phyloP scores from a whole-genome alignment of 2,329 filamentous ascomycete species.

The Colletotrichum plurivorum region DNA sequence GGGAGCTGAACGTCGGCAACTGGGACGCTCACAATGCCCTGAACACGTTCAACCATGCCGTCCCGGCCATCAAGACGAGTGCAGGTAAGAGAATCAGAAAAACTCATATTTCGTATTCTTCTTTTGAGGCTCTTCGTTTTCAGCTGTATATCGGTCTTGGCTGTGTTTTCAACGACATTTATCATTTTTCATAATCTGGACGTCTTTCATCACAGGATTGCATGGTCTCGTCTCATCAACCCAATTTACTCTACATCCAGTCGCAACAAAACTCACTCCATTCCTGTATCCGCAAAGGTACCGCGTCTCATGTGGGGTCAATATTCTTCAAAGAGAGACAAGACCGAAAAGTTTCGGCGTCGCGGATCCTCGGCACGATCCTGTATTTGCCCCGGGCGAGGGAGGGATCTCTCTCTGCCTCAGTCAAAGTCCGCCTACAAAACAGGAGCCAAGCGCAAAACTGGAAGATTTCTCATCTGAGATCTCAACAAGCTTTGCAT shows the following conservation, averaged over 20 bases:
- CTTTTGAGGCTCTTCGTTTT: constrained; percentile 6
- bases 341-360: constrained; percentile 12
- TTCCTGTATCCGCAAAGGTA: neutral
- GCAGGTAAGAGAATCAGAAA: constrained; percentile 65
- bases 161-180: neutral
- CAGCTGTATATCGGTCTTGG: neutral
- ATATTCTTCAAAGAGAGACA: constrained; percentile 17
- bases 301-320: constrained; percentile 26
- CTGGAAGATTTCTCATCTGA: constrained; percentile 23
- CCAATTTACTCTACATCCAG: neutral
- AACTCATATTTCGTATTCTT: constrained; percentile 14
- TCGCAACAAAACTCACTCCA: neutral
- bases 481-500: constrained; percentile 17
- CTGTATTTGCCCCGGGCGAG: too few species aligned
- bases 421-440: too few species aligned
- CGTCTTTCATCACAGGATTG: too few species aligned
- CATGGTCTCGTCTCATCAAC: constrained; percentile 1
- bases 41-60: constrained; percentile 66
- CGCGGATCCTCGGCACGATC: constrained; percentile 18
- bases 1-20: constrained; percentile 66
- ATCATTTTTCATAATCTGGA: too few species aligned
- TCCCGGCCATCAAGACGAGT: constrained; percentile 72
- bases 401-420: too few species aligned
- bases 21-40: constrained; percentile 61
- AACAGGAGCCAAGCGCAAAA: too few species aligned